Conservation (phyloP, 805 yeast genomes). For the Hanseniaspora valbyensis region DNA sequence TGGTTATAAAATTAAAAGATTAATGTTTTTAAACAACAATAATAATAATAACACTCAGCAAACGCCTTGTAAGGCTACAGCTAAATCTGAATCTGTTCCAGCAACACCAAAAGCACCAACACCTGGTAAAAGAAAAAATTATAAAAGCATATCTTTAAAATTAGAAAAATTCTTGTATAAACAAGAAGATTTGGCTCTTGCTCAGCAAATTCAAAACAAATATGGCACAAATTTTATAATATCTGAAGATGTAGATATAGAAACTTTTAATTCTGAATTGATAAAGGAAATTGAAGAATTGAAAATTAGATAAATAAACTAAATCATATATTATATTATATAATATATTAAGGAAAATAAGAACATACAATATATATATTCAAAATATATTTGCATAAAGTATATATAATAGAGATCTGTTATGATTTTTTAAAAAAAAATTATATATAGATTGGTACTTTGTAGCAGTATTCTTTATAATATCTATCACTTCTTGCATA, state of each 20-base stretch:
- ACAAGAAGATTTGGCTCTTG: neutral
- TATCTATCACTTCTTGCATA: too few relatives aligned
- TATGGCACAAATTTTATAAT: neutral
- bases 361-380: too few relatives aligned
- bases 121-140: neutral
- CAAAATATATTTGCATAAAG: too few relatives aligned
- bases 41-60: too few relatives aligned
- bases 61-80: neutral
- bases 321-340: neutral
- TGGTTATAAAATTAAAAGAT: slow-evolving; percentile 24
- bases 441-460: too few relatives aligned
- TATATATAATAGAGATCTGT: too few relatives aligned
- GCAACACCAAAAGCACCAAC: neutral
- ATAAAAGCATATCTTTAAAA: neutral
- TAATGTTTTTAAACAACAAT: neutral
- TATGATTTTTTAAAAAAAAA: too few relatives aligned
- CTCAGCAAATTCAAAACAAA: neutral
- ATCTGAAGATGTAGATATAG: neutral
- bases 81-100: neutral
- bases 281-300: neutral
- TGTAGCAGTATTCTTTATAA: too few relatives aligned
- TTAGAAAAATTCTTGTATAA: slow-evolving; percentile 7
- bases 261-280: neutral
- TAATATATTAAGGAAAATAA: neutral
- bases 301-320: neutral